phyloP scores from a whole-genome alignment of 2,329 filamentous ascomycete species.

The Fusarium subtropicale region DNA sequence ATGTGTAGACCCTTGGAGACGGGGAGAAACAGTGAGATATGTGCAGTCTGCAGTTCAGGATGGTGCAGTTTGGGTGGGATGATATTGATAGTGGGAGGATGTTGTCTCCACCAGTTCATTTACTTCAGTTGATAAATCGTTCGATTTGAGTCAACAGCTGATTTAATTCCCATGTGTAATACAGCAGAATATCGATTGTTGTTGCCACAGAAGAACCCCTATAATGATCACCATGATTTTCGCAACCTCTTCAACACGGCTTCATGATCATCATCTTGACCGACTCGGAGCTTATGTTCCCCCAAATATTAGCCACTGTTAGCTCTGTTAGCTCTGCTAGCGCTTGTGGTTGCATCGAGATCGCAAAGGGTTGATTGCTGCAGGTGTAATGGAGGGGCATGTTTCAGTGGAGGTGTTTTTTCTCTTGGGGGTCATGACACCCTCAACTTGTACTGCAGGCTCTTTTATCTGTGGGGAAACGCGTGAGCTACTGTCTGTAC shows the following conservation, averaged over 20 bases:
- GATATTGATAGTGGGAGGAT: constrained; percentile 14
- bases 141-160: neutral
- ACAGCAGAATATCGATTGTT: neutral
- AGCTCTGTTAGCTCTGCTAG: neutral
- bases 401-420: constrained; percentile 12
- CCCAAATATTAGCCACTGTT: constrained; percentile 4
- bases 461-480: constrained; percentile 46
- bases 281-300: constrained; percentile 44
- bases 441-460: constrained; percentile 12
- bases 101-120: constrained; percentile 36
- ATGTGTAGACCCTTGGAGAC: constrained; percentile 20
- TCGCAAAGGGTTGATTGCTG: constrained; percentile 14
- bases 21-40: neutral
- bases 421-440: constrained; percentile 32
- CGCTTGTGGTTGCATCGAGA: constrained; percentile 28
- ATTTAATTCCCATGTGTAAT: neutral
- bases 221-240: constrained; percentile 17
- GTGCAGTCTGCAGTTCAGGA: neutral
- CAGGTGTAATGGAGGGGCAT: constrained; percentile 1
- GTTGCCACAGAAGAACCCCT: constrained; percentile 28
- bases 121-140: constrained; percentile 5
- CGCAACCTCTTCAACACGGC: constrained; percentile 2
- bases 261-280: constrained; percentile 35
- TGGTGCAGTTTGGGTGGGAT: constrained; percentile 24
- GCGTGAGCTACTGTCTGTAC: constrained; percentile 39